These are phyloP conservation scores for Diaporthe longicolla DNA, from an alignment of 2,329 filamentous ascomycete species.

Conservation along the genomic window DNA sequence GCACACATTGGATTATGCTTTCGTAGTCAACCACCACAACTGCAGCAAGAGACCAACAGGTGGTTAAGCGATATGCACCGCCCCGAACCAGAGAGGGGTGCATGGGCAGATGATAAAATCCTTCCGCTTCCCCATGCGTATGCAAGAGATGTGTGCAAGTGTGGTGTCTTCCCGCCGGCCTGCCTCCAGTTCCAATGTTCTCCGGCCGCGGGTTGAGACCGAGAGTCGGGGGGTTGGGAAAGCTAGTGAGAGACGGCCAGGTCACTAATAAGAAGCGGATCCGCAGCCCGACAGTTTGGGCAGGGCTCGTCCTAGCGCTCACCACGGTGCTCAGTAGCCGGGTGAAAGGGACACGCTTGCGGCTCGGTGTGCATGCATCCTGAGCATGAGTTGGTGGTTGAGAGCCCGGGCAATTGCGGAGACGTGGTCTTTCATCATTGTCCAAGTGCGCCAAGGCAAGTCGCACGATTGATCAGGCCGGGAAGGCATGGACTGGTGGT, in stretches of 20 bases:
- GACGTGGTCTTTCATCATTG: not conserved
- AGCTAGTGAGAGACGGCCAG: conserved; percentile 22
- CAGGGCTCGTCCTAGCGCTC: conserved; percentile 20
- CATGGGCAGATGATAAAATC: conserved; percentile 4
- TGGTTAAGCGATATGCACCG: not conserved
- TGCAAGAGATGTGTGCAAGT: not conserved
- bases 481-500: conserved; percentile 1
- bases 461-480: conserved; percentile 9
- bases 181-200: not conserved
- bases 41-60: conserved; percentile 13
- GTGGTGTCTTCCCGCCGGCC: not conserved
- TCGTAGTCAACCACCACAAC: conserved; percentile 23
- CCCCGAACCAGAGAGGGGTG: conserved; percentile 12
- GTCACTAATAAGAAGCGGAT: conserved; percentile 16
- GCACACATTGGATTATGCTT: conserved; percentile 6
- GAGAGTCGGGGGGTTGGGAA: conserved; percentile 2
- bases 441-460: conserved; percentile 18
- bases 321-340: conserved; percentile 10
- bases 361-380: not conserved
- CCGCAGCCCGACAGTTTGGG: conserved; percentile 34
- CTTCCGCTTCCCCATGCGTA: not conserved
- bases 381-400: not conserved
- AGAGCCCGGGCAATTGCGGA: not conserved
- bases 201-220: not conserved
- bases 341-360: conserved; percentile 26